Evolutionary conservation across 495 filamentous ascomycete genomes (phyloP), one percentile per base, ranked within the genome.

Genomic region (Talaromyces trachyspermus): DNA sequence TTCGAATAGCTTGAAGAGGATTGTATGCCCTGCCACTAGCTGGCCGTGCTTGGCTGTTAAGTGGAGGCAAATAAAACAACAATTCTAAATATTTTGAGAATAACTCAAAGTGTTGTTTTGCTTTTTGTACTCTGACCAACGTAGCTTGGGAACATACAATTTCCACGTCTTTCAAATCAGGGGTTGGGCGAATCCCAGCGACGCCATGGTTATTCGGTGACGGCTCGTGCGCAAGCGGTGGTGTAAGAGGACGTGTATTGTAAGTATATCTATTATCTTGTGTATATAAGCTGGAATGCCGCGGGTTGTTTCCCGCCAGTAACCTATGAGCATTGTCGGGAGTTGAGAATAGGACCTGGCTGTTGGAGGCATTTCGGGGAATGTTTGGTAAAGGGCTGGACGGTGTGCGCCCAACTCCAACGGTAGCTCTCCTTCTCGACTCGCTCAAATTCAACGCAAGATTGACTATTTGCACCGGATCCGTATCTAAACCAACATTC

Each of bases 401-500:
- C 3, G 56, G 24, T 9, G 57, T 23, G 35, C 63, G 56, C 27
- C 61, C 55, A 39, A 59, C 48, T 43, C 55, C 59, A 3, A 23
- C 32, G 4, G 14, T 42, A 37, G 71, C 69, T 46, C 83, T 74
- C 46, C 80, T 76, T 43, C 89, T 74, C 25, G 86, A 89, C 58
- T 95, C 87, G 66, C 85, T 95, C 41, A 96, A 64, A 56, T 84
- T 91, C 58, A 96, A 66, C 2, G 90, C 90, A 63, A 96, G 82
- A 55, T 85, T 89, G 29, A 96, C 87, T 49, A 96, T 90, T 61
- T 95, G 85, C 15, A 85, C 73, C 17, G 88, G 81, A 54, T 96
- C 88, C 14, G 77, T 67, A 63, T 89, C 85, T 10, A 85, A 55
- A 0, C 67, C 71, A 30, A 57, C 41, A 5, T 56, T 36, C 36